Base-by-base conservation (phyloP, 148 eudicot genomes). In the Polygonum aviculare region DNA sequence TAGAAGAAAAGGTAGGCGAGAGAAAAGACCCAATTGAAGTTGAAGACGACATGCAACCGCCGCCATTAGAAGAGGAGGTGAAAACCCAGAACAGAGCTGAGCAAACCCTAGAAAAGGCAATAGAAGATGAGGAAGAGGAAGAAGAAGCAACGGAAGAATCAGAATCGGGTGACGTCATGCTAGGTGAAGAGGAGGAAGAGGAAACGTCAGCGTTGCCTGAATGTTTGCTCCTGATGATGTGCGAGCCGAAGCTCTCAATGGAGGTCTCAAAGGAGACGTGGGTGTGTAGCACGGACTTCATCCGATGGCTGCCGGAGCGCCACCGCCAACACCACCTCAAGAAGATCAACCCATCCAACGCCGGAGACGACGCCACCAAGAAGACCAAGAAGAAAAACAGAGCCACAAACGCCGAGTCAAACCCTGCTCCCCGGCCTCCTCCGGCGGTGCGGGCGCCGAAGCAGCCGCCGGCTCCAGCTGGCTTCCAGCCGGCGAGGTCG, bases 221-320 rank as follows among this genome's bases (percentile, higher is more conserved):
- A 33, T 94, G 98, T 82, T 83, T 94, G 77, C 80, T 94, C 16
- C 74, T 94, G 45, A 94, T 94, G 98, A 90, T 89, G 93, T 89
- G 90, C 36, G 98, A 94, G 83, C 97, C 97, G 1, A 94, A 94
- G 84, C 80, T 94, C 2, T 94, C 98, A 31, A 94, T 94, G 98
- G 98, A 94, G 77, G 98, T 94, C 6, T 94, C 96, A 1, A 89
- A 90, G 69, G 98, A 94, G 74, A 94, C 98, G 15, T 94, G 98
- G 98, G 91, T 94, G 3, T 87, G 92, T 78, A 83, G 88, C 75
- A 89, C 88, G 0, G 98, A 94, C 57, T 94, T 94, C 85, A 54
- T 83, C 79, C 76, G 96, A 36, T 83, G 93, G 79, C 81, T 81
- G 2, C 93, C 93, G 6, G 85, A 87, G 81, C 84, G 85, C 76